Evolutionary conservation across 805 yeast genomes (phyloP), one percentile per base, ranked within the genome.

Genomic region (Myxozyma neglecta): DNA sequence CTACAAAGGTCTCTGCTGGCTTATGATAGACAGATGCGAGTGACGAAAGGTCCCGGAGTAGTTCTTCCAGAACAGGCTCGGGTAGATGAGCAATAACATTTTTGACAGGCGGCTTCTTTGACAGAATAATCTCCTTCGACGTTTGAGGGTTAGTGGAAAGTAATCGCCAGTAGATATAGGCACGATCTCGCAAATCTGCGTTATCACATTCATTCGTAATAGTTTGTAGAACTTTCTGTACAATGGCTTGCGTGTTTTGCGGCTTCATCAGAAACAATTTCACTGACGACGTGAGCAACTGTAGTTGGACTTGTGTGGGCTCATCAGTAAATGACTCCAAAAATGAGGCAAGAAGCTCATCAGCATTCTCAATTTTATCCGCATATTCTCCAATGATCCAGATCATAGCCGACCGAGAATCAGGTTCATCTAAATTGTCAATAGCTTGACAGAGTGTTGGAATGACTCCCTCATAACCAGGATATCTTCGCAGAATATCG

Each of bases 11-110:
- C 18, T 83, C 77, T 5, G 89, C 84, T 11, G 97, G 96, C 71
- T 87, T 88, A 74, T 88, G 96, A 71, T 90, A 90, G 1, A 94
- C 94, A 0, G 97, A 90, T 43, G 97, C 86, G 64, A 94, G 80
- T 8, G 94, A 87, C 2, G 96, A 86, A 59, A 93, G 76, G 71
- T 93, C 96, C n/a, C 77, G 72, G 36, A 93, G 71, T 53, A 94
- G 79, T 64, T 84, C 86, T 46, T 85, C 83, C 60, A 92, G 80
- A 4, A 90, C 79, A 24, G 78, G 80, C 0, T 89, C 87, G 45
- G 90, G 85, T 70, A 92, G 87, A 18, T 80, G 75, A 46, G 90
- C 87, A 36, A 92, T 83, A 1, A 91, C 86, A 1, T 90, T 81
- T 48, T 84, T 82, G 61, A 94, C 83, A 9, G 84, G 83, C 11